Percentiles rank a stretch among this genome's conserved stretches.
Evolutionary conservation across 2,329 filamentous ascomycete species (phyloP).

Genomic region (Ascochyta koolunga): DNA sequence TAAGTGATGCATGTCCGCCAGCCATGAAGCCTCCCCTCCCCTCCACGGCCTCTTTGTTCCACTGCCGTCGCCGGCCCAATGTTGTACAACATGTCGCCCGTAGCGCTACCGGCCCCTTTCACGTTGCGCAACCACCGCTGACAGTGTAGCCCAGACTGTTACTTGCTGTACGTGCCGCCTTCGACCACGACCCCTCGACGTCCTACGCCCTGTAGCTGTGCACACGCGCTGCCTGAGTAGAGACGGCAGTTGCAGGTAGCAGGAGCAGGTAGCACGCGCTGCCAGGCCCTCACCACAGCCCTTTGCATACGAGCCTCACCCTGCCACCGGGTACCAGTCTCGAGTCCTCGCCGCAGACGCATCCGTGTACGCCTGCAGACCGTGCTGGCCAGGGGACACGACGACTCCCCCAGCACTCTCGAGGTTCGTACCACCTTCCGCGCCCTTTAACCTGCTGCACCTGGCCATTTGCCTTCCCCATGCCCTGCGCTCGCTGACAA

Average conservation of each 20-base stretch:
- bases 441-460: conserved; percentile 30
- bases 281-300: conserved; percentile 18
- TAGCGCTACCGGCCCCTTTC: conserved; percentile 37
- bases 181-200: conserved; percentile 17
- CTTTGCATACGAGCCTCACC: conserved; percentile 28
- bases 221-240: conserved; percentile 5
- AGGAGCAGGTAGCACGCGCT: conserved; percentile 33
- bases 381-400: conserved; percentile 33
- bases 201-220: background rate
- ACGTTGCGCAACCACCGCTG: conserved; percentile 35
- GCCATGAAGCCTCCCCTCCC: conserved; percentile 25
- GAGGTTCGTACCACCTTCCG: conserved; percentile 44
- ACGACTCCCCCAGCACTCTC: conserved; percentile 30
- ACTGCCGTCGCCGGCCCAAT: conserved; percentile 38
- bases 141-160: conserved; percentile 35
- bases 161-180: conserved; percentile 26
- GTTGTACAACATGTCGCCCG: conserved; percentile 43
- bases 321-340: conserved; percentile 27
- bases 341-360: conserved; percentile 35
- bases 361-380: conserved; percentile 41
- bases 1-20: conserved; percentile 34
- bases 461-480: conserved; percentile 13
- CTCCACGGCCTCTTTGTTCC: conserved; percentile 37
- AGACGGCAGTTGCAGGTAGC: too few relatives aligned
- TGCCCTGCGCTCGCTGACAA: conserved; percentile 35